phyloP scores from a whole-genome alignment of 176 grass and related monocot species.

The Avena atlantica region DNA sequence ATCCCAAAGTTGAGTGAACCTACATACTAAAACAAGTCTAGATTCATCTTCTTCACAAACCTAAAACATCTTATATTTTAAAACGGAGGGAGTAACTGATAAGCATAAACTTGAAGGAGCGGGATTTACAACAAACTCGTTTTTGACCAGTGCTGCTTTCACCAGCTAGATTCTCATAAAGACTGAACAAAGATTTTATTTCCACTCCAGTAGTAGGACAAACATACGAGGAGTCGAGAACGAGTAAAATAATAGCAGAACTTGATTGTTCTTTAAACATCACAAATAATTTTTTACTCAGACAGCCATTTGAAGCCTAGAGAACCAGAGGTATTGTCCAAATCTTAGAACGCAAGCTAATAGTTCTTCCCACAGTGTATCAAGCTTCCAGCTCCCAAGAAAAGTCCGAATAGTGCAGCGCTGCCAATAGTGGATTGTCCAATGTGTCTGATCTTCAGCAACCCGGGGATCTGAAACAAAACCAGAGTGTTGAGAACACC shows the following conservation, averaged over 20 bases:
- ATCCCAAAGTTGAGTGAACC: no score
- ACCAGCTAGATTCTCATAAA: conserved; percentile 13
- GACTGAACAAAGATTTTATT: conserved; percentile 40
- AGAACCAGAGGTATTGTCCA: conserved; percentile 20
- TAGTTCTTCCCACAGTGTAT: conserved; percentile 95
- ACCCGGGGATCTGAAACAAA: conserved; percentile 72
- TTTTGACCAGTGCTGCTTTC: neutral
- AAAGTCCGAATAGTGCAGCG: conserved; percentile 84
- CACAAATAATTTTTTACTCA: no score
- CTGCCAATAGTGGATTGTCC: conserved; percentile 82
- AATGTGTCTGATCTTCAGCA: conserved; percentile 94
- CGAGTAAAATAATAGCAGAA: conserved; percentile 34
- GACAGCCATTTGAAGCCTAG: conserved; percentile 12
- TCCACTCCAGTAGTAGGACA: conserved; percentile 7
- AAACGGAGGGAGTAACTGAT: no score
- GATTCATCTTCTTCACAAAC: no score
- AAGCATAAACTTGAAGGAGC: neutral
- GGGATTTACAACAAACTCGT: neutral
- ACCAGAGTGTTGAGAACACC: neutral
- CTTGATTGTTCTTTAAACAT: conserved; percentile 23
- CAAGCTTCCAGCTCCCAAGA: conserved; percentile 94
- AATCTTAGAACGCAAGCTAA: conserved; percentile 47
- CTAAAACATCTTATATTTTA: no score
- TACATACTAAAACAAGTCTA: no score
- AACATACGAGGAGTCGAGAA: conserved; percentile 7